These are phyloP conservation scores for Colletotrichum orbiculare DNA, from an alignment of 2,329 filamentous ascomycete species.

Conservation along the genomic window DNA sequence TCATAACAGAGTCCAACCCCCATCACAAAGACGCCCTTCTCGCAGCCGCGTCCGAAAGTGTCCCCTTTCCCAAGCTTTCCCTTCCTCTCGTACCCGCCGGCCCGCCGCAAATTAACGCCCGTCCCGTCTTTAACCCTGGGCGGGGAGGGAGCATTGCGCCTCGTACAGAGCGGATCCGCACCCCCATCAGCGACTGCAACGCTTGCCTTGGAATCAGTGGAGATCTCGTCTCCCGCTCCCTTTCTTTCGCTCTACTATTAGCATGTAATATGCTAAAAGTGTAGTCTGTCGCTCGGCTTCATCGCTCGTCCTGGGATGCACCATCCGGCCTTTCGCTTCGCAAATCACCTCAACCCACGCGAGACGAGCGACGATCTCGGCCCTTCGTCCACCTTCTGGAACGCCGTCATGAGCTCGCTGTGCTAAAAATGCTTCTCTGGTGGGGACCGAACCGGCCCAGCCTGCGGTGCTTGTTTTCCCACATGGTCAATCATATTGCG, in stretches of 20 bases:
- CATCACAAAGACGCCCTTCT: no score
- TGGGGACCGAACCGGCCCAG: slow-evolving; percentile 3
- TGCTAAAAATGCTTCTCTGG: slow-evolving; percentile 35
- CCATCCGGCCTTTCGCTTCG: slow-evolving; percentile 2
- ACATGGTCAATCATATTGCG: slow-evolving; percentile 8
- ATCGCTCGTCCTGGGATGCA: slow-evolving; percentile 3
- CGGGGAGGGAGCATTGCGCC: slow-evolving; percentile 18
- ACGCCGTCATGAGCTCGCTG: neutral
- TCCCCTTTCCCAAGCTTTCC: no score
- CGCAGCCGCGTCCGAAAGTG: no score
- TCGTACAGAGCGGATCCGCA: slow-evolving; percentile 33
- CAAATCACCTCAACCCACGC: slow-evolving; percentile 5
- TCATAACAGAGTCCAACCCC: no score
- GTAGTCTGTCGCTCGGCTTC: neutral
- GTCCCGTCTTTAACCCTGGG: neutral
- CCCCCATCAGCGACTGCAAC: slow-evolving; percentile 24
- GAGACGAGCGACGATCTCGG: neutral
- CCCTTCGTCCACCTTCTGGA: slow-evolving; percentile 10
- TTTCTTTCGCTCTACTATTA: no score
- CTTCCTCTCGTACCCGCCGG: neutral
- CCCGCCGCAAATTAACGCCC: slow-evolving; percentile 1
- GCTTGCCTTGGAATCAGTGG: slow-evolving; percentile 22
- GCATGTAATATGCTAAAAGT: no score
- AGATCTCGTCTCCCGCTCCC: no score
- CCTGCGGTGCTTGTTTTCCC: neutral